Base-by-base conservation (phyloP, 768 basidiomycete species). In the Strobilomyces dryophilus region DNA sequence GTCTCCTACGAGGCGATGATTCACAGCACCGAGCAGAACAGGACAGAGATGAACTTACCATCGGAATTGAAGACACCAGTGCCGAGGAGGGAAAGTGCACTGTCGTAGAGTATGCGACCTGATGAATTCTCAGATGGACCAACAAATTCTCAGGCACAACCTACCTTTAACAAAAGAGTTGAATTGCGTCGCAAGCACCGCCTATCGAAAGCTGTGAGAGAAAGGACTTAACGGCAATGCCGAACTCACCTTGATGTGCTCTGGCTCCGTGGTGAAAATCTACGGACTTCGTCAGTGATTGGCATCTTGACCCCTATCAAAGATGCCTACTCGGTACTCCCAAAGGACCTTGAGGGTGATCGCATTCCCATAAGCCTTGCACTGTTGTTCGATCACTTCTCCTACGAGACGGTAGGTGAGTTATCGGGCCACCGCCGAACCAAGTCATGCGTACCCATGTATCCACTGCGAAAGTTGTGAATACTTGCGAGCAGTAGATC, bases 11-110 rank as follows among this genome's bases (percentile, higher is more conserved):
- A 56, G 24, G 36, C 1, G 18, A 32, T 59, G 15, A 24, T 24
- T 24, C 24, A 24, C 2, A 53, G 27, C 37, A 37, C 31, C 18
- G 21, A 20, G 8, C 26, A 31, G 12, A 37, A 29, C 45, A 35
- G 47, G 34, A 31, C 27, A 17, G 17, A 11, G 15, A 18, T 14
- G 12, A 15, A 2, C 47, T 46, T 58, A 76, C 82, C 79, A 59
- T 82, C 80, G 2, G 79, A 74, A 54, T 79, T 82, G 67, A 85
- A 84, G 0, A 85, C 81, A 0, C 84, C 84, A 6, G 74, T 74
- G 14, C 83, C 83, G 4, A 84, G 67, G 5, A 83, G 62, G 4
- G 71, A 67, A 9, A 60, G 35, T n/a, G 50, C 4, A 12, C 24
- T 45, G 15, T 58, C 58, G 15, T 27, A 54, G n/a, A 48, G 51